A percentile compares a stretch with the other conserved stretches of the same genome.
Evolutionary conservation across 2,329 filamentous ascomycete genomes (phyloP).

Genomic region (Mycogone perniciosa): DNA sequence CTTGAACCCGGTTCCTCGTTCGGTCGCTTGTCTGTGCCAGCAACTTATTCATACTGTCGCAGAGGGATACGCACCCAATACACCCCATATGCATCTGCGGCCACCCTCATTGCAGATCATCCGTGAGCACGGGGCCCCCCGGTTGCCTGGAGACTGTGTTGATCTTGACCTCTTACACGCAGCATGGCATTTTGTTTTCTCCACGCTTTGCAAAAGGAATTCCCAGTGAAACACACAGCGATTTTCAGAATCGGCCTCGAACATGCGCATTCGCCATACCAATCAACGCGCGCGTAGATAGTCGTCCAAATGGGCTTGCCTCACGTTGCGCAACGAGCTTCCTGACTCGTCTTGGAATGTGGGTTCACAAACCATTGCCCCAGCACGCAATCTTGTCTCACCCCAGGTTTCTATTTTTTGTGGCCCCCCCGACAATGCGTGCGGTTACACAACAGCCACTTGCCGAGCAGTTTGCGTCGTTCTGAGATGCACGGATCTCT

Average conservation of each 20-base stretch:
- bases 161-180: conserved; percentile 2
- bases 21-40: no score
- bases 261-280: no score
- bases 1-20: no score
- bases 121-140: conserved; percentile 7
- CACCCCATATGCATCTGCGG: conserved; percentile 1
- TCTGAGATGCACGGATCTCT: neutral
- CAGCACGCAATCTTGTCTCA: conserved; percentile 8
- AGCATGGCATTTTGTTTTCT: conserved; percentile 1
- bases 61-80: neutral
- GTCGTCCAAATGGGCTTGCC: conserved; percentile 6
- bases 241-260: neutral
- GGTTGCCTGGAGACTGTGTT: neutral
- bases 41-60: neutral
- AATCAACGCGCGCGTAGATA: neutral
- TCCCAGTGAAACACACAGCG: neutral
- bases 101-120: conserved; percentile 12
- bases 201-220: neutral
- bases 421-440: neutral
- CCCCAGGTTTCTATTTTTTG: neutral
- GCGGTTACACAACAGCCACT: neutral
- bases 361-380: neutral
- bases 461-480: neutral
- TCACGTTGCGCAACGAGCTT: conserved; percentile 5
- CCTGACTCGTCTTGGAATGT: conserved; percentile 3